Base-by-base conservation (phyloP, 768 basidiomycete species). In the Rhizopogon sp. region DNA sequence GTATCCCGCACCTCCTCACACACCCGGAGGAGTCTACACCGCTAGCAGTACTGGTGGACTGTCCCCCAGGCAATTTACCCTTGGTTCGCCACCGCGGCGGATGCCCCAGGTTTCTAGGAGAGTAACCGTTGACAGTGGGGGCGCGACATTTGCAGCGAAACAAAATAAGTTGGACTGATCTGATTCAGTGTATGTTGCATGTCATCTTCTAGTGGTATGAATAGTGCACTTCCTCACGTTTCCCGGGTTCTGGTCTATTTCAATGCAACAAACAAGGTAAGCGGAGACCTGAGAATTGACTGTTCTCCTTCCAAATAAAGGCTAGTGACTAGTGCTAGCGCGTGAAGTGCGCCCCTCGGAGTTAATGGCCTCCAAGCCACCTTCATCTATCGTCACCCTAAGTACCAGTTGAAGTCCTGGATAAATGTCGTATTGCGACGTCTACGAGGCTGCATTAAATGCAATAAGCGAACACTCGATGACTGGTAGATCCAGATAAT, bases 1-100 rank as follows among this genome's bases (percentile, higher is more conserved):
- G 0, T 47, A 42, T 9, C 70, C 50, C 8, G 64, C 62, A 0
- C 55, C 68, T 44, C 54, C 58, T 39, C 60, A 62, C 25, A 45
- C 68, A 6, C 59, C 69, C n/a, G 66, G 63, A 8, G 69, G 69
- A 39, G 35, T 25, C 35, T 62, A 64, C 17, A 60, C 62, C 17
- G 59, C 68, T 13, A 57, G 54, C 33, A n/a, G 39, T 10, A 17
- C 58, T 3, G 66, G 67, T 39, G 37, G 62, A 11, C 52, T 68
- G 3, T 58, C 64, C 55, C 39, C 66, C 13, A 70, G 63, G 41
- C 63, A 57, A 43, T 75, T 82, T 62, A 71, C 67, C 35, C 66
- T 82, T 14, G 67, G 67, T 40, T 66, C 72, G 5, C 78, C 79
- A 17, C 77, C 82, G 8, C 72, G 73, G 56, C 66, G 65, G 39